Evolutionary conservation across 306 rosid species (phyloP), one percentile per base, ranked within the genome.

Genomic region (Rosa persica): DNA sequence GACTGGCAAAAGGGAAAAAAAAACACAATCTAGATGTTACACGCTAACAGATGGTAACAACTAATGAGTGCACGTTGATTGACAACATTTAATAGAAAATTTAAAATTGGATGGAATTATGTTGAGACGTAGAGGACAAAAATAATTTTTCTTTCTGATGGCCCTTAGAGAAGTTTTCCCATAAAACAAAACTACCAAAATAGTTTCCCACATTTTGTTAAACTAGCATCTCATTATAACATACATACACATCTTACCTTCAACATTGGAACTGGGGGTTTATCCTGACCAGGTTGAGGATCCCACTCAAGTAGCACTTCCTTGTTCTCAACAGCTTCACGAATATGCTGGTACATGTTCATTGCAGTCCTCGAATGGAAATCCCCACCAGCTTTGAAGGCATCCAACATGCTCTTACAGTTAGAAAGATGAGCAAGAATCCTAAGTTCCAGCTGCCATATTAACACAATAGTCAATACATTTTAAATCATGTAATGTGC

Each of bases 311-410:
- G 97, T 82, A 94, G 89, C 84, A 90, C 98, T 74, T 89, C 70
- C 81, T 85, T 86, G 30, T 85, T 78, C 72, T 88, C 90, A 76
- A 94, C 84, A 12, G 98, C 98, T 79, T 94, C 87, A 58, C 92
- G 92, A 84, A 94, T 92, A 85, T 92, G 91, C 25, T 96, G 95
- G 73, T 94, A 94, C 98, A 94, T 94, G 83, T 92, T 94, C 98
- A 94, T 87, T 58, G 98, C 98, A 9, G 98, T 94, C 82, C 98
- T 90, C 23, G 98, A 94, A 88, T 94, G 98, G 85, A 94, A 94
- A 89, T 94, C 98, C 76, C 98, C 97, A 61, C 98, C 98, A 67
- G 96, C 97, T 90, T 85, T 80, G 80, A 94, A 94, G 70, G 97
- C 98, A 48, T 89, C 97, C 87, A 90, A 82, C 98, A 94, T 94